Conservation (phyloP, 352 stramenopile genomes). For the Phytophthora cactorum region DNA sequence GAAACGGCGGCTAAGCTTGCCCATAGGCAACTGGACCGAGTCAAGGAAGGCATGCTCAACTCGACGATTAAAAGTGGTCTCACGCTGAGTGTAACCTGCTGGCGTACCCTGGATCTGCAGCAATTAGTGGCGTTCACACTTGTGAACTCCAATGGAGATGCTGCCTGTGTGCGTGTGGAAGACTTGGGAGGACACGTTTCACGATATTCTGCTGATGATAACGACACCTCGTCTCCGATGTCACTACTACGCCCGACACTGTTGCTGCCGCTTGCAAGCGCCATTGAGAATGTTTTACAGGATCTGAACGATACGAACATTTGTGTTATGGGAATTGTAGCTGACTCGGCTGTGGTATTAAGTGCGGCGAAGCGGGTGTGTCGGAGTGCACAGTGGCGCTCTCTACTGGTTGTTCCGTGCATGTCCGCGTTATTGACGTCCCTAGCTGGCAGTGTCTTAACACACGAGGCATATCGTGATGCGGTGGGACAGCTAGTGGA, state of each 20-base stretch:
- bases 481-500: slow-evolving; percentile 71
- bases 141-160: slow-evolving; percentile 81
- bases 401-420: slow-evolving; percentile 75
- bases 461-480: slow-evolving; percentile 51
- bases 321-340: slow-evolving; percentile 77
- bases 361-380: slow-evolving; percentile 65
- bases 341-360: slow-evolving; percentile 64
- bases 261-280: slow-evolving; percentile 34
- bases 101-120: slow-evolving; percentile 67
- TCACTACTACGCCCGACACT: slow-evolving; percentile 11
- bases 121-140: slow-evolving; percentile 79
- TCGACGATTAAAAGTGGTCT: slow-evolving; percentile 83
- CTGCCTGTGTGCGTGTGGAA: slow-evolving; percentile 65
- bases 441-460: slow-evolving; percentile 63
- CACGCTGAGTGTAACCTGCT: slow-evolving; percentile 77
- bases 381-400: slow-evolving; percentile 36
- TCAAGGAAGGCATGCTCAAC: slow-evolving; percentile 86
- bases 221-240: slow-evolving; percentile 23
- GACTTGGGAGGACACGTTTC: slow-evolving; percentile 48
- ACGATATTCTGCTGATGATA: slow-evolving; percentile 26
- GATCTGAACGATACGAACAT: slow-evolving; percentile 64
- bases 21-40: slow-evolving; percentile 62
- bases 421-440: slow-evolving; percentile 60
- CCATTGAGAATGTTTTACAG: slow-evolving; percentile 65
- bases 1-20: slow-evolving; percentile 49